Evolutionary conservation across 768 basidiomycete genomes (phyloP).

Genomic region (Pulveroboletus ravenelii): DNA sequence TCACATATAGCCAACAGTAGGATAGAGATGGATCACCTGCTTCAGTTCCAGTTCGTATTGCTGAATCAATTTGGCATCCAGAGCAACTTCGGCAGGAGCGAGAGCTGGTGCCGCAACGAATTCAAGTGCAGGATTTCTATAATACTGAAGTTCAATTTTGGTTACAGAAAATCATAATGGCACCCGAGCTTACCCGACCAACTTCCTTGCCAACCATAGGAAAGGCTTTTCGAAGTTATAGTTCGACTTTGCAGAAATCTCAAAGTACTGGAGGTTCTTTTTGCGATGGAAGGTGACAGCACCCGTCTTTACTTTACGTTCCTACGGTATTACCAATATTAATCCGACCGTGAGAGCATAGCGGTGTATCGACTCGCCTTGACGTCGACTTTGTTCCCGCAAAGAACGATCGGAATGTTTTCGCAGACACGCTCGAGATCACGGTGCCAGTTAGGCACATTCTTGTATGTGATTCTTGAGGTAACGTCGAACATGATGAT

Average conservation of each 20-base stretch:
- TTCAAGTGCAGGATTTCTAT: constrained; percentile 79
- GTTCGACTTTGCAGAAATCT: constrained; percentile 99
- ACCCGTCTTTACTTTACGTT: constrained; percentile 99
- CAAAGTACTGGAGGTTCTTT: constrained; percentile 99
- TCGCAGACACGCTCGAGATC: constrained; percentile 99
- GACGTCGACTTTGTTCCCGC: constrained; percentile 99
- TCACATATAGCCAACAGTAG: neutral
- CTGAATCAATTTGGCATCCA: constrained; percentile 74
- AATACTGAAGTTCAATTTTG: neutral
- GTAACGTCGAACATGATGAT: constrained; percentile 99
- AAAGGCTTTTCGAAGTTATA: constrained; percentile 99
- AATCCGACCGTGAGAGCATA: neutral
- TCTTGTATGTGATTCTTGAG: constrained; percentile 99
- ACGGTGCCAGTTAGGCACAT: constrained; percentile 99
- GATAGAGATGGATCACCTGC: constrained; percentile 39
- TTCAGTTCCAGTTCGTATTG: constrained; percentile 77
- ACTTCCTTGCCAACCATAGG: constrained; percentile 97
- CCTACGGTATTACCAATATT: constrained; percentile 45
- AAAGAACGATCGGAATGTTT: constrained; percentile 98
- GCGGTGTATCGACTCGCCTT: constrained; percentile 58
- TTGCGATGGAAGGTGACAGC: constrained; percentile 99
- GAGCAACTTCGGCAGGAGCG: constrained; percentile 85
- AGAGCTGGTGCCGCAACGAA: constrained; percentile 97
- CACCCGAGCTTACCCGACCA: constrained; percentile 73
- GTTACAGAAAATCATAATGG: neutral